A percentile compares a stretch with the other conserved stretches of the same genome.
Conservation (phyloP, 1,284 basidiomycete species). For the Sparassis latifolia region DNA sequence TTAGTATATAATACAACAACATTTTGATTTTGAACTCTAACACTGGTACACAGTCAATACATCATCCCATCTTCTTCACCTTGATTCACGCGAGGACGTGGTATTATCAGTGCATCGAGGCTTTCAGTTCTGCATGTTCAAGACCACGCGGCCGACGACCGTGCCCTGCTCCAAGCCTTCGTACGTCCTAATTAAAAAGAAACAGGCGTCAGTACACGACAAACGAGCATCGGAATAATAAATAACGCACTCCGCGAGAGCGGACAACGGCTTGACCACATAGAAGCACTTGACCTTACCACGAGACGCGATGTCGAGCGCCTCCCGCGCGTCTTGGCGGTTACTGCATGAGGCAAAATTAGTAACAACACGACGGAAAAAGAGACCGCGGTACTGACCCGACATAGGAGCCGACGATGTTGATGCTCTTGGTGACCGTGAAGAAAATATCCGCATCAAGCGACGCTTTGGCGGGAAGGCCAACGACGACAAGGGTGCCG, state of each 20-base stretch:
- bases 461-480: slow-evolving; percentile 58
- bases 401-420: slow-evolving; percentile 72
- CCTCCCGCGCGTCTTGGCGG: slow-evolving; percentile 72
- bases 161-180: slow-evolving; percentile 48
- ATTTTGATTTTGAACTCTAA: no score
- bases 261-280: slow-evolving; percentile 39
- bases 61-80: no score
- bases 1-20: no score
- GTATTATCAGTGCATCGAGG: background rate
- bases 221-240: background rate
- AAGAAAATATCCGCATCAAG: slow-evolving; percentile 74
- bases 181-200: slow-evolving; percentile 36
- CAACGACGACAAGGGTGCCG: slow-evolving; percentile 71
- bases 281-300: slow-evolving; percentile 68
- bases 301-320: slow-evolving; percentile 66
- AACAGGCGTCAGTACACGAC: background rate
- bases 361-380: background rate
- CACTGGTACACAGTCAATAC: no score
- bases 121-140: slow-evolving; percentile 35
- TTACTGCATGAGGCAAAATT: slow-evolving; percentile 27
- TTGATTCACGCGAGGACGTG: no score
- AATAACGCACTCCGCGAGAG: slow-evolving; percentile 45
- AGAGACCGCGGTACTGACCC: slow-evolving; percentile 25
- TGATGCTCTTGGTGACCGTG: slow-evolving; percentile 66
- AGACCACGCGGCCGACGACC: slow-evolving; percentile 57